A percentile compares a stretch with the other conserved stretches of the same genome.
Conservation (phyloP, 805 yeast genomes). For the Zygoascus bituminiphila region DNA sequence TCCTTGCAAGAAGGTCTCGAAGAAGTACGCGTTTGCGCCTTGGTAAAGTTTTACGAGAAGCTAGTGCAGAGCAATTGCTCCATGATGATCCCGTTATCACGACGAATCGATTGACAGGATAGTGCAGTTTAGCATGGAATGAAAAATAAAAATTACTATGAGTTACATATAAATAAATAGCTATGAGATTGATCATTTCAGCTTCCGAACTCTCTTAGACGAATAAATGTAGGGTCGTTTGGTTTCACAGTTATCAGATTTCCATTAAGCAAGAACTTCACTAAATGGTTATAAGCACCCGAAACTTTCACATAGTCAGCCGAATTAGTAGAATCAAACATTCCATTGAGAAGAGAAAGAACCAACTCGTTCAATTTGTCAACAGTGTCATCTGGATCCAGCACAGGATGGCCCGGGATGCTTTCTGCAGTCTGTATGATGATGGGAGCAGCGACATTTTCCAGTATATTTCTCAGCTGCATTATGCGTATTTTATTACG, state of each 20-base stretch:
- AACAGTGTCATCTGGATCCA: background rate
- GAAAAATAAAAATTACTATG: background rate
- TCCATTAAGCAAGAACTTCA: constrained; percentile 12
- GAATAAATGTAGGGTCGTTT: constrained; percentile 8
- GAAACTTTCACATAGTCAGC: constrained; percentile 9
- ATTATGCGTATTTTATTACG: background rate
- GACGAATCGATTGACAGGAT: background rate
- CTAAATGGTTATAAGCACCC: constrained; percentile 11
- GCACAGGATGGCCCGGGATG: background rate
- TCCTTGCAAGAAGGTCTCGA: background rate
- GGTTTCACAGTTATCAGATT: constrained; percentile 11
- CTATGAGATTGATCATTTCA: background rate
- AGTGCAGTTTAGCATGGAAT: background rate
- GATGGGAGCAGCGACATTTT: constrained; percentile 2
- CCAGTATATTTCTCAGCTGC: constrained; percentile 4
- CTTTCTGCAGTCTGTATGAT: background rate
- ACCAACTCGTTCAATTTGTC: constrained; percentile 4
- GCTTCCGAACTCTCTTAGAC: constrained; percentile 15
- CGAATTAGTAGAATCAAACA: constrained; percentile 9
- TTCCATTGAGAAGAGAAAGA: constrained; percentile 13
- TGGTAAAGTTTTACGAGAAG: background rate
- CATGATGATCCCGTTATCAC: background rate
- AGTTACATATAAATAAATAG: background rate
- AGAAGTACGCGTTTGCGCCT: background rate
- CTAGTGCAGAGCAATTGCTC: background rate